phyloP scores from a whole-genome alignment of 306 rosid species.

The Begonia loranthoides region DNA sequence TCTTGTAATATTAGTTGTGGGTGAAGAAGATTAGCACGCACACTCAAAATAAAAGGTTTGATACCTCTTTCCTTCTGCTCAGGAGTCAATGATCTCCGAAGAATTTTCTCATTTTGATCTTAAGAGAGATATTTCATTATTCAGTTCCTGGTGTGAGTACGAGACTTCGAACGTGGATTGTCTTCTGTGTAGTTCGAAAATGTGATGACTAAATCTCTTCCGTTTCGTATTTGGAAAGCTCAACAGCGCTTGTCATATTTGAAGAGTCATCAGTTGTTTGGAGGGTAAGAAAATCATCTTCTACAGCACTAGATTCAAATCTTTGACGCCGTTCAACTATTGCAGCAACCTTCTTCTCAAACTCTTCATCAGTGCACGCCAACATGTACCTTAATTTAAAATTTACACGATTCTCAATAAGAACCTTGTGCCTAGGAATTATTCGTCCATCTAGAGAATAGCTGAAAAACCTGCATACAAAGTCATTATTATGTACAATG shows the following conservation, averaged over 20 bases:
- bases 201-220: neutral
- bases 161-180: too few relatives aligned
- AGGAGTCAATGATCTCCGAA: too few relatives aligned
- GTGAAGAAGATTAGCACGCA: too few relatives aligned
- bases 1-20: too few relatives aligned
- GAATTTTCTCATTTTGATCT: too few relatives aligned
- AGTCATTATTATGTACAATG: conserved; percentile 1
- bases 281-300: conserved; percentile 11
- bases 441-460: conserved; percentile 82
- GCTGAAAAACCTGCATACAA: conserved; percentile 58
- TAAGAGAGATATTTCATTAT: too few relatives aligned
- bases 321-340: conserved; percentile 34
- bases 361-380: conserved; percentile 61
- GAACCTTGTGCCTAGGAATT: conserved; percentile 79
- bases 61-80: too few relatives aligned
- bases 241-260: conserved; percentile 4
- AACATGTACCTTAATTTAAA: conserved; percentile 75
- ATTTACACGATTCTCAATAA: conserved; percentile 56
- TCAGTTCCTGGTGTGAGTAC: too few relatives aligned
- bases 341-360: conserved; percentile 43
- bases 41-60: too few relatives aligned
- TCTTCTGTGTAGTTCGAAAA: too few relatives aligned
- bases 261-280: conserved; percentile 7
- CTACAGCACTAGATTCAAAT: conserved; percentile 31
- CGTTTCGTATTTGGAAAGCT: conserved; percentile 2